Evolutionary conservation across 2,329 filamentous ascomycete genomes (phyloP).

Genomic region (Bisporella sp.): DNA sequence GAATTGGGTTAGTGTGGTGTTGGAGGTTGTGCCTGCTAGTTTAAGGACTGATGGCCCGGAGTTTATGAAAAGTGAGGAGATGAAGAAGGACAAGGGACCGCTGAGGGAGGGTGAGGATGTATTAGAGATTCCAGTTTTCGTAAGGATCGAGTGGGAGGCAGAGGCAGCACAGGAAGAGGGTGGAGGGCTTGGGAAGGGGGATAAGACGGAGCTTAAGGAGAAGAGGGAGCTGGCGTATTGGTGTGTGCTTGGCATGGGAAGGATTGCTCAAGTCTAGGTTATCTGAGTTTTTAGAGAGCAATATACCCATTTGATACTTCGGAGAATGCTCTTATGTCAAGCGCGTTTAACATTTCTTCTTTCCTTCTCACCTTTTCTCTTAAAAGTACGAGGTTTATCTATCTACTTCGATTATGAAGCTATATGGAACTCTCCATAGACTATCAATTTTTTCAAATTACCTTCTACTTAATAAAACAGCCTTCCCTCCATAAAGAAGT

Average conservation of each 20-base stretch:
- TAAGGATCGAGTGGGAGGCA: constrained; percentile 83
- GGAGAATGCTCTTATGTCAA: too few species aligned
- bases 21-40: constrained; percentile 70
- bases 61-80: constrained; percentile 26
- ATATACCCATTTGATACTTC: constrained; percentile 3
- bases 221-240: constrained; percentile 91
- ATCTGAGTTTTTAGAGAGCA: background rate
- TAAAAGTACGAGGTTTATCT: too few species aligned
- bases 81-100: constrained; percentile 35
- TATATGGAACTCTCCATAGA: too few species aligned
- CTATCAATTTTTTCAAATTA: too few species aligned
- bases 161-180: constrained; percentile 54
- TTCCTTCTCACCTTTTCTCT: too few species aligned
- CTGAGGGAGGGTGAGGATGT: constrained; percentile 52
- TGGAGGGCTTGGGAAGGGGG: constrained; percentile 26
- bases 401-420: too few species aligned
- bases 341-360: too few species aligned
- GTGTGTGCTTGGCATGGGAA: constrained; percentile 85
- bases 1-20: constrained; percentile 91
- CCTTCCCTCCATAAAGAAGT: too few species aligned
- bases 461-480: too few species aligned
- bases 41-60: constrained; percentile 17
- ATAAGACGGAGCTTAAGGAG: constrained; percentile 57
- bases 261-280: constrained; percentile 51
- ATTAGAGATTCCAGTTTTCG: constrained; percentile 83